Evolutionary conservation across 345 rosid species (phyloP).

Genomic region (Clausena lansium): DNA sequence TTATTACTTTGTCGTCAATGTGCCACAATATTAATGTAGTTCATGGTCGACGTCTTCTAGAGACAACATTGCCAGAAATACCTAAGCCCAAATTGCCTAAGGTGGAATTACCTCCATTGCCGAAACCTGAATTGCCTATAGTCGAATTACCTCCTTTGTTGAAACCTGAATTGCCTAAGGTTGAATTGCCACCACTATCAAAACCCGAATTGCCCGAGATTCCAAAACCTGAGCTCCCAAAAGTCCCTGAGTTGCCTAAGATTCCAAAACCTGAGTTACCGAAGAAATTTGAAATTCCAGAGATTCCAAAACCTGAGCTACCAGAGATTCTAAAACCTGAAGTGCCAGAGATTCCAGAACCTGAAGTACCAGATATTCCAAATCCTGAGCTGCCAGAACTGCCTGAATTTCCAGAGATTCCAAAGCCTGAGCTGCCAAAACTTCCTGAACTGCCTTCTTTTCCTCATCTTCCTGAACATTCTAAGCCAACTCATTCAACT

Average conservation of each 20-base stretch:
- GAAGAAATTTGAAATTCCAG: background rate
- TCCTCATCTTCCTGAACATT: background rate
- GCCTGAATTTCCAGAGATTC: background rate
- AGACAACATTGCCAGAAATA: conserved; percentile 12
- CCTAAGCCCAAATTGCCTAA: background rate
- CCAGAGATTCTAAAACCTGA: background rate
- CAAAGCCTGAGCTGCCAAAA: background rate
- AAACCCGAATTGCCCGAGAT: background rate
- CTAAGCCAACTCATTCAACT: background rate
- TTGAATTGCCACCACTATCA: too few species aligned
- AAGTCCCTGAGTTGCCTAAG: background rate
- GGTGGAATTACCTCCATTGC: too few species aligned
- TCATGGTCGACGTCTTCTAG: conserved; percentile 13
- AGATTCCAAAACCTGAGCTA: conserved; percentile 5
- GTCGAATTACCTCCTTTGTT: too few species aligned
- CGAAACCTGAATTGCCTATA: too few species aligned
- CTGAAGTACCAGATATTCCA: background rate
- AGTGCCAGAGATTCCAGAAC: conserved; percentile 8
- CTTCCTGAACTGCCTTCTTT: background rate
- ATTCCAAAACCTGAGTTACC: background rate
- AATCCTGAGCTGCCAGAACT: background rate
- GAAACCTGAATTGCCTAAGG: too few species aligned
- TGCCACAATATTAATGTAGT: background rate
- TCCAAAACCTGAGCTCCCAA: background rate
- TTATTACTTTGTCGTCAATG: background rate